Percentiles rank a stretch among this genome's conserved stretches.
Evolutionary conservation across 163 green algal genomes (phyloP).

Genomic region (Picocystis sp.): DNA sequence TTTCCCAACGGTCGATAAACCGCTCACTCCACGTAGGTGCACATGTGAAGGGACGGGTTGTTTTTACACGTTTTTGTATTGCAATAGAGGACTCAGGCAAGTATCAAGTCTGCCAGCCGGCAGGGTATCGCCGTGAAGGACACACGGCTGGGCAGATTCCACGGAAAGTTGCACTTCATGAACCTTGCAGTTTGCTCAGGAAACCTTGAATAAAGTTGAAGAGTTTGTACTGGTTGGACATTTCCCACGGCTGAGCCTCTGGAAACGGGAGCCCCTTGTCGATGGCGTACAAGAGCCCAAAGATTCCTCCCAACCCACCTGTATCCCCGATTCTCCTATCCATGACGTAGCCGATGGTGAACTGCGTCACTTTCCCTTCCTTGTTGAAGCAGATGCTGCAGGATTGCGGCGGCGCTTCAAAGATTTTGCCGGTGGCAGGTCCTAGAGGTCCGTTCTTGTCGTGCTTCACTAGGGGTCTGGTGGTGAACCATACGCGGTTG

Average conservation of each 20-base stretch:
- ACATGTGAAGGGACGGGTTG: no score
- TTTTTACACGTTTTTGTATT: no score
- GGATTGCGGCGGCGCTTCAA: conserved; percentile 22
- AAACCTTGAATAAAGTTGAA: conserved; percentile 6
- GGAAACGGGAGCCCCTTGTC: conserved; percentile 33
- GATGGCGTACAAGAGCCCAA: conserved; percentile 47
- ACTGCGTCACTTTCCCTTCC: conserved; percentile 32
- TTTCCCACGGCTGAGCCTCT: conserved; percentile 21
- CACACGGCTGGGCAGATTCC: no score
- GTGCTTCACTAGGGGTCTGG: conserved; percentile 5
- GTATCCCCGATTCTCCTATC: conserved; percentile 47
- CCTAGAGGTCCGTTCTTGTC: conserved; percentile 11
- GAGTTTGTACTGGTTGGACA: neutral
- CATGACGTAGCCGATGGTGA: conserved; percentile 44
- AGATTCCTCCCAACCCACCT: conserved; percentile 39
- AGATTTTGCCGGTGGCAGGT: conserved; percentile 17
- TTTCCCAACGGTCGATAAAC: no score
- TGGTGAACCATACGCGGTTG: conserved; percentile 48
- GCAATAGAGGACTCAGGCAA: no score
- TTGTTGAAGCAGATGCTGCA: conserved; percentile 42
- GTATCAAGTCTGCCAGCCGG: no score
- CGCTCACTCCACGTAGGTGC: no score
- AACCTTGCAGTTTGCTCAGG: neutral
- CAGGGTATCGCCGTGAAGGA: no score
- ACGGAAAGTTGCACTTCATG: no score